Evolutionary conservation across 495 filamentous ascomycete species (phyloP), one percentile per base, ranked within the genome.

Genomic region (Daldinia loculata): DNA sequence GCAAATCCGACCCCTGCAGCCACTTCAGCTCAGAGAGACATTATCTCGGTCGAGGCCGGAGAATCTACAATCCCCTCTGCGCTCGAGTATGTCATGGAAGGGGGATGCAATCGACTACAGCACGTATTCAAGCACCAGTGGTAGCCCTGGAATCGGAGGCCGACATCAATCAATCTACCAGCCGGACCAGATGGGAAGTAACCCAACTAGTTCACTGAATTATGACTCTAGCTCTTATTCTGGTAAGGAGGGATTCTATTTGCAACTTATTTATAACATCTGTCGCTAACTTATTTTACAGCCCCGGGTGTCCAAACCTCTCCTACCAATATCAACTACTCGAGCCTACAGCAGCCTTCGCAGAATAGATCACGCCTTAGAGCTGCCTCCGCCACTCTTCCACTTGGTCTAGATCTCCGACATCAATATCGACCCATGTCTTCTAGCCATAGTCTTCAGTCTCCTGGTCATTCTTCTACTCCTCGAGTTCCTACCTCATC

Each of bases 51-150:
- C 86, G 15, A 80, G 87, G 61, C 84, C 85, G 15, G 88, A 90
- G 60, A 86, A 82, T 51, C 72, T 88, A 27, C 86, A 88, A 63
- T 87, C 87, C 14, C 88, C 88, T 1, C 75, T 89, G 51, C 82
- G 86, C 60, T 83, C 87, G 53, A 88, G 85, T 69, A 87, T 87
- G 80, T 86, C 86, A 14, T 90, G 88, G 85, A 88, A 88, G 74
- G 86, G 83, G 19, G 85, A 86, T 66, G 81, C 86, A 0, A 81
- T 88, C 45, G 86, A 89, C 55, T 88, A 88, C 70, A 81, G 78
- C 8, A 80, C 78, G 1, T 84, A 84, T 63, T 78, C 83, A 22
- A 70, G 63, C 14, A 78, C 79, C 14, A 78, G 76, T 43, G 72
- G 76, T 17, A 86, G 83, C 61, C 80, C 84, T 7, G 80, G 81